Evolutionary conservation across 2,329 filamentous ascomycete species (phyloP).

Genomic region (Dactylonectria estremocensis): DNA sequence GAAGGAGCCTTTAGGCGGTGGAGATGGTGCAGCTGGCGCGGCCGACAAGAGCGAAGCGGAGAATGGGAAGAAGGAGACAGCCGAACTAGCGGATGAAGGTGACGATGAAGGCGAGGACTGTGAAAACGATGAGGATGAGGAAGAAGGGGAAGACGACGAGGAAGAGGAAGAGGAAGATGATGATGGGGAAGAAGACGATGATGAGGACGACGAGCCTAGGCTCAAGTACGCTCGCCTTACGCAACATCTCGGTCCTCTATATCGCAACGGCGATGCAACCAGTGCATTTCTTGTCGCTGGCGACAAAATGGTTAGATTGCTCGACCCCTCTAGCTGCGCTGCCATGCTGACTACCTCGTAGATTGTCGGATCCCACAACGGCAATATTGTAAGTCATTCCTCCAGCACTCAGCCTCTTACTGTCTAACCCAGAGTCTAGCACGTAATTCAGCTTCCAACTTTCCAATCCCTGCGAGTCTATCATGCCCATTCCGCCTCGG

Average conservation of each 20-base stretch:
- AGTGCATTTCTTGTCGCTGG: slow-evolving; percentile 91
- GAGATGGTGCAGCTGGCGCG: slow-evolving; percentile 21
- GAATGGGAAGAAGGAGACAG: slow-evolving; percentile 34
- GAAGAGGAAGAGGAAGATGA: slow-evolving; percentile 70
- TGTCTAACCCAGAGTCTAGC: slow-evolving; percentile 65
- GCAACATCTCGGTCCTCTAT: slow-evolving; percentile 82
- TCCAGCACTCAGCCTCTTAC: not conserved
- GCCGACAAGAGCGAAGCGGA: slow-evolving; percentile 33
- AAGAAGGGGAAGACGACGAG: slow-evolving; percentile 52
- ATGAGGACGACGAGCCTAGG: slow-evolving; percentile 93
- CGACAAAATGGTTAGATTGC: slow-evolving; percentile 88
- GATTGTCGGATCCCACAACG: slow-evolving; percentile 96
- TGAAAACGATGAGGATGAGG: slow-evolving; percentile 43
- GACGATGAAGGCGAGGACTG: slow-evolving; percentile 41
- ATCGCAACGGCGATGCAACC: slow-evolving; percentile 95
- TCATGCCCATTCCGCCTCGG: slow-evolving; percentile 91
- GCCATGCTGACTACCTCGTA: slow-evolving; percentile 56
- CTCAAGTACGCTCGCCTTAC: slow-evolving; percentile 95
- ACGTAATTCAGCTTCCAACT: slow-evolving; percentile 87
- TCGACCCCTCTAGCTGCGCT: not conserved
- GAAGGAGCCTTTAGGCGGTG: not conserved
- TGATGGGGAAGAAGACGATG: slow-evolving; percentile 81
- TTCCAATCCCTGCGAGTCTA: slow-evolving; percentile 89
- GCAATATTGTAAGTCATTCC: slow-evolving; percentile 82
- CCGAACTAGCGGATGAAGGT: slow-evolving; percentile 38